A percentile compares a stretch with the other conserved stretches of the same genome.
These are phyloP conservation scores for Aciculosporium take DNA, from an alignment of 2,329 filamentous ascomycete genomes.

Conservation along the genomic window DNA sequence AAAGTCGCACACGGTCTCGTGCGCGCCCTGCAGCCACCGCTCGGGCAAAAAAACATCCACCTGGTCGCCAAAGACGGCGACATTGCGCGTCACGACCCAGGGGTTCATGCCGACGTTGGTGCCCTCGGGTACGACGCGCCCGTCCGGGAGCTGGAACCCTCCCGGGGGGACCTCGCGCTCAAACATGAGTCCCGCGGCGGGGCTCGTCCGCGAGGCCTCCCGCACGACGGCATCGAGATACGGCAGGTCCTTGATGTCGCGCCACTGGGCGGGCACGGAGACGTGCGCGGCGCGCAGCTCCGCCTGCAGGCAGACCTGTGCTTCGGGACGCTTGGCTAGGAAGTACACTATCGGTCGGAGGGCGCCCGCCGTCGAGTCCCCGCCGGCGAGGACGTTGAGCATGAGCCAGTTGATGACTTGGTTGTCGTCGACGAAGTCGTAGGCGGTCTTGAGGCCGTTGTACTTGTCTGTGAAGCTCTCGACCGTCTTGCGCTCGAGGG, in stretches of 20 bases:
- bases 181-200: conserved; percentile 31
- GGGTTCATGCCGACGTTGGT: conserved; percentile 28
- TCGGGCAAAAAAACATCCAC: conserved; percentile 30
- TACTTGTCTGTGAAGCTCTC: conserved; percentile 13
- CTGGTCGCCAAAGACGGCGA: conserved; percentile 28
- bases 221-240: conserved; percentile 38
- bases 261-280: conserved; percentile 8
- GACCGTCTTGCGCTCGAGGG: conserved; percentile 8
- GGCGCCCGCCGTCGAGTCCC: conserved; percentile 22
- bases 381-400: conserved; percentile 17
- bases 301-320: conserved; percentile 15
- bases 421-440: conserved; percentile 21
- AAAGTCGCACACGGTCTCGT: conserved; percentile 14
- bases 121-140: conserved; percentile 21
- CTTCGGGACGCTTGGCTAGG: conserved; percentile 18
- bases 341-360: conserved; percentile 22
- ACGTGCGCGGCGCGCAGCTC: conserved; percentile 24
- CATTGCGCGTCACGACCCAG: conserved; percentile 25
- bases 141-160: conserved; percentile 22
- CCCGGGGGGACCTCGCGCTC: conserved; percentile 33
- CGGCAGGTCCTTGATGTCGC: conserved; percentile 16
- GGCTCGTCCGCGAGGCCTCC: conserved; percentile 35
- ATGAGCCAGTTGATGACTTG: conserved; percentile 10
- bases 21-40: conserved; percentile 27
- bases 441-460: conserved; percentile 10